Conservation (phyloP, 2,329 filamentous ascomycete genomes). For the Tolypocladium endophyticum region DNA sequence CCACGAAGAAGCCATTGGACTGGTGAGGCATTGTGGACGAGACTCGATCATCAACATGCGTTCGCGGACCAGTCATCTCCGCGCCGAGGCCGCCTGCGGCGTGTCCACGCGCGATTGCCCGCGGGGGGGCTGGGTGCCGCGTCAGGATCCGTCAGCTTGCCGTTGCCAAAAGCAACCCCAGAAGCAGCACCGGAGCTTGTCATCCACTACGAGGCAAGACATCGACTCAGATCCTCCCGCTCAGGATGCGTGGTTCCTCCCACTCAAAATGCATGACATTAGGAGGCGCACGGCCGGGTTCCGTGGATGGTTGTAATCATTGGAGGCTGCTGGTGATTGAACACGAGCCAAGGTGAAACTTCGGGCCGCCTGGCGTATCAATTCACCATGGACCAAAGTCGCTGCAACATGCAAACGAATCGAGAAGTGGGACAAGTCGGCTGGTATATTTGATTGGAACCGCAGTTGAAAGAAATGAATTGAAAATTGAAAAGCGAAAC, state of each 20-base stretch:
- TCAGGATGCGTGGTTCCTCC: not conserved
- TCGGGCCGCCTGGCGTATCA: not conserved
- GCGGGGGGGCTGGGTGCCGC: not conserved
- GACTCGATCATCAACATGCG: not conserved
- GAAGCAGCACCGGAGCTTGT: not conserved
- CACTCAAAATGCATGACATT: not conserved
- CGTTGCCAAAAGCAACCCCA: not conserved
- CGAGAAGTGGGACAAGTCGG: too few species aligned
- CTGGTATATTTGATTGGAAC: not conserved
- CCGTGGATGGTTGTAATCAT: not conserved
- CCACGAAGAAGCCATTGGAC: conserved; percentile 23
- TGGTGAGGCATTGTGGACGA: conserved; percentile 19
- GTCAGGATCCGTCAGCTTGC: not conserved
- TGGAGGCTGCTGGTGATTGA: not conserved
- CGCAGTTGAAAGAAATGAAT: not conserved
- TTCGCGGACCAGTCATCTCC: not conserved
- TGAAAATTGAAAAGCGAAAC: not conserved
- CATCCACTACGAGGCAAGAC: not conserved
- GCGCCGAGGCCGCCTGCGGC: not conserved
- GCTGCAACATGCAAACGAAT: not conserved
- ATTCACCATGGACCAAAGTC: not conserved
- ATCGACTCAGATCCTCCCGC: not conserved
- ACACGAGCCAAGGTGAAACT: not conserved
- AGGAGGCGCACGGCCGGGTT: not conserved
- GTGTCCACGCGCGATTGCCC: not conserved